Evolutionary conservation across 2,329 filamentous ascomycete species (phyloP).

Genomic region (Corinectria fuckeliana): DNA sequence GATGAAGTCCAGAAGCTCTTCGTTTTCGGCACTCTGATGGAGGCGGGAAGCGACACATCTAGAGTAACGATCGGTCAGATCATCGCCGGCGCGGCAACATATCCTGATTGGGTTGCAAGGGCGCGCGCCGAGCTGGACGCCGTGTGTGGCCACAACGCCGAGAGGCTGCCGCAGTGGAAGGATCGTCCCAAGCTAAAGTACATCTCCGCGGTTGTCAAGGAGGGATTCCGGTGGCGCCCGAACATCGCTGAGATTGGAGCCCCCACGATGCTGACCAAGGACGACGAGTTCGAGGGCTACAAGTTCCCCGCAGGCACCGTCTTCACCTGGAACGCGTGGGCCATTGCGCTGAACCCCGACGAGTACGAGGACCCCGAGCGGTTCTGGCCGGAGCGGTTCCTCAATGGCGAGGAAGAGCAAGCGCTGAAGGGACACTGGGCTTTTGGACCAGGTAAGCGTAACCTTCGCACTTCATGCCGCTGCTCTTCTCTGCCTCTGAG

Average conservation of each 20-base stretch:
- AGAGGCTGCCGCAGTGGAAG: background rate
- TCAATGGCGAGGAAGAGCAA: background rate
- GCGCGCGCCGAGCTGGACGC: constrained; percentile 3
- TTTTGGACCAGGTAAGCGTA: constrained; percentile 11
- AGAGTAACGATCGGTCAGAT: background rate
- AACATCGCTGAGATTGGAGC: background rate
- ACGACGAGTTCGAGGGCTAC: constrained; percentile 12
- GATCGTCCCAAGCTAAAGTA: background rate
- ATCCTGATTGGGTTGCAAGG: constrained; percentile 1
- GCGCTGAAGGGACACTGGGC: constrained; percentile 11
- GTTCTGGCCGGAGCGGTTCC: constrained; percentile 8
- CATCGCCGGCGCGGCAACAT: constrained; percentile 1
- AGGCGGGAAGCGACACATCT: constrained; percentile 10
- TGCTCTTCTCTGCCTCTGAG: background rate
- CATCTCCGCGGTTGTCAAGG: constrained; percentile 3
- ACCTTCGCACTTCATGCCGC: no score
- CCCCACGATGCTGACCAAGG: background rate
- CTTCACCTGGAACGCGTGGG: constrained; percentile 9
- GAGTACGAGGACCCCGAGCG: background rate
- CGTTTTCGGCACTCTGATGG: constrained; percentile 4
- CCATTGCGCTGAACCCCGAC: background rate
- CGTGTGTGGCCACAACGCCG: constrained; percentile 1
- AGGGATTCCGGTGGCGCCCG: background rate
- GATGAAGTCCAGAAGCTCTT: background rate
- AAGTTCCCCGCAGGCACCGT: constrained; percentile 5